Base-by-base conservation (phyloP, 2,329 filamentous ascomycete genomes). In the Pseudohalonectria lignicola region DNA sequence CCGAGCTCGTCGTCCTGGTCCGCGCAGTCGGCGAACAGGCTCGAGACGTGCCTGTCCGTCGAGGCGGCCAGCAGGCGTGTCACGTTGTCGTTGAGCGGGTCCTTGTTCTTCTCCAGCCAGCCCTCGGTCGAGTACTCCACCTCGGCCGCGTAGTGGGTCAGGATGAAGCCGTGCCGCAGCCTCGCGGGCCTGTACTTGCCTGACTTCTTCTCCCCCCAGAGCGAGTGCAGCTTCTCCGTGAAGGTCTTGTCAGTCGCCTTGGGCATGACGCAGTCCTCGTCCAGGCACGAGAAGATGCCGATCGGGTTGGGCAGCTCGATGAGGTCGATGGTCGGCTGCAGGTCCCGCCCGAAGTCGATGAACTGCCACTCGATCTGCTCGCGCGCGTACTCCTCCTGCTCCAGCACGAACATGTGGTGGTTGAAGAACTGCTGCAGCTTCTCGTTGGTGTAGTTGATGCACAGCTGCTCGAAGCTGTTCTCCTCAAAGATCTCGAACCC, bases 301-400 rank as follows among this genome's bases (percentile, higher is more conserved):
- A 98, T 98, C 0, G 92, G 92, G 49, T 98, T 98, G 1, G 92
- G 76, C 25, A 98, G 61, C 60, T 98, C 92, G 45, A 98, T 98
- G 32, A 98, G 70, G 52, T 98, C 92, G 49, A 98, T 98, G 0
- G 92, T 98, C 0, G 92, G 92, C 56, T 98, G 93, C 19, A 98
- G 69, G 53, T 98, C 92, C 44, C 88, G 87, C 15, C 92, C 92
- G 55, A 98, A 98, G 59, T 98, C 92, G 54, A 98, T 98, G 56
- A 98, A 98, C 54, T 96, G 87, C 92, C 92, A 98, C 61, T 98
- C 92, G 49, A 98, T 98, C 59, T 95, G 86, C 56, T 98, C 92
- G 34, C 90, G 72, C 8, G 92, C 88, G 57, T 98, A 98, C 57
- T 98, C 92, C 58, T 98, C 92, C 53, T 98, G 92, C 56, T 98